Conservation (phyloP, 805 yeast genomes). For the Ogataea haglerorum region DNA sequence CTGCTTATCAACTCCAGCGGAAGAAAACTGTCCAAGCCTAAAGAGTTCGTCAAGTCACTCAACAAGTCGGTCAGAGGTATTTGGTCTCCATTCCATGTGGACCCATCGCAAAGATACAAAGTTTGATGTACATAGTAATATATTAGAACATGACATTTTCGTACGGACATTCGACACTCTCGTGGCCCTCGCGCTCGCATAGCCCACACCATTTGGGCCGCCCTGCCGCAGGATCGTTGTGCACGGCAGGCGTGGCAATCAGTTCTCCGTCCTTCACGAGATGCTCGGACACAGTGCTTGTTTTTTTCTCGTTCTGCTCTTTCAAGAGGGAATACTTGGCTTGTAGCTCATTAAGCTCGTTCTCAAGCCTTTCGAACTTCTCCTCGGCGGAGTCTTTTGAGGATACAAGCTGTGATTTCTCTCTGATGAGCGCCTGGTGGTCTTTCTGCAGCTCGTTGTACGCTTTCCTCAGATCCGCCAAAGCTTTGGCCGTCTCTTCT, state of each 20-base stretch:
- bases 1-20: conserved; percentile 71
- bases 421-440: neutral
- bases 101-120: conserved; percentile 46
- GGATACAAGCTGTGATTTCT: neutral
- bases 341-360: neutral
- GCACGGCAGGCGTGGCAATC: conserved; percentile 46
- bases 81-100: conserved; percentile 94
- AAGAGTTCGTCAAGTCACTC: conserved; percentile 72
- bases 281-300: neutral
- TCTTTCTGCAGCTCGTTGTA: neutral
- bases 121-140: conserved; percentile 31
- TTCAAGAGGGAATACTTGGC: neutral
- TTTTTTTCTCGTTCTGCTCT: neutral
- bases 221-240: conserved; percentile 68
- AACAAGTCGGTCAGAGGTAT: conserved; percentile 90
- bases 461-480: neutral
- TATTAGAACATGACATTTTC: conserved; percentile 41
- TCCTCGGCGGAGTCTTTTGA: neutral
- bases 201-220: conserved; percentile 84
- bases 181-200: conserved; percentile 89
- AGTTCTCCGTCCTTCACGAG: conserved; percentile 19
- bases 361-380: neutral
- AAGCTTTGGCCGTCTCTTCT: neutral
- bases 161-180: conserved; percentile 82
- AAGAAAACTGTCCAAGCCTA: conserved; percentile 53